Conservation (phyloP, 179 eudicot species). For the Camellia oleifera region DNA sequence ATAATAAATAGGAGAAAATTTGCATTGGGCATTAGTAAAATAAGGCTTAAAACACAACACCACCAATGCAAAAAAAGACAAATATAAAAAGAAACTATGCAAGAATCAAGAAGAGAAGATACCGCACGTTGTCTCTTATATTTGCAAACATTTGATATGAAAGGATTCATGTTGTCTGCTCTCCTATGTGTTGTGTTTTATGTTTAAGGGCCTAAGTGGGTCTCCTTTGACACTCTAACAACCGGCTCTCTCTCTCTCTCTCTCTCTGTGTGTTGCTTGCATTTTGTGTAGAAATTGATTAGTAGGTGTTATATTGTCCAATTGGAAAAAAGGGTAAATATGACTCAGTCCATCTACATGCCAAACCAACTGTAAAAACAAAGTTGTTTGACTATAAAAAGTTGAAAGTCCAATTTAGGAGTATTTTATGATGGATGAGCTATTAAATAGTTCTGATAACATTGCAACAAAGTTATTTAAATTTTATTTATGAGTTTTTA, state of each 20-base stretch:
- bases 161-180: conserved; percentile 4
- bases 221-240: neutral
- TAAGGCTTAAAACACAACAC: neutral
- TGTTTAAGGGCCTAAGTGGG: neutral
- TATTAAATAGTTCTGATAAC: no score
- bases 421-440: no score
- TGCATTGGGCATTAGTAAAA: neutral
- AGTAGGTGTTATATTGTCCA: neutral
- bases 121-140: conserved; percentile 1
- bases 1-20: neutral
- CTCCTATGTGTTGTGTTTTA: neutral
- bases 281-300: neutral
- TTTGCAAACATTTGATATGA: neutral
- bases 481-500: no score
- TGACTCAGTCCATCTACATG: no score
- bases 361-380: no score
- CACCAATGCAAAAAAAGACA: neutral
- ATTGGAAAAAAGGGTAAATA: no score
- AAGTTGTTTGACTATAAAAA: no score
- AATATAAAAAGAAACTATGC: neutral
- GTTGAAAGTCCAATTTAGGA: no score
- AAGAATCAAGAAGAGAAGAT: neutral
- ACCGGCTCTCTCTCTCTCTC: neutral
- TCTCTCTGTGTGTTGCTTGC: neutral
- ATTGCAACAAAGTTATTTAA: no score